Percentiles rank a stretch among this genome's conserved stretches.
phyloP scores from a whole-genome alignment of 139 green algal species.

The Picochlorum sp. region DNA sequence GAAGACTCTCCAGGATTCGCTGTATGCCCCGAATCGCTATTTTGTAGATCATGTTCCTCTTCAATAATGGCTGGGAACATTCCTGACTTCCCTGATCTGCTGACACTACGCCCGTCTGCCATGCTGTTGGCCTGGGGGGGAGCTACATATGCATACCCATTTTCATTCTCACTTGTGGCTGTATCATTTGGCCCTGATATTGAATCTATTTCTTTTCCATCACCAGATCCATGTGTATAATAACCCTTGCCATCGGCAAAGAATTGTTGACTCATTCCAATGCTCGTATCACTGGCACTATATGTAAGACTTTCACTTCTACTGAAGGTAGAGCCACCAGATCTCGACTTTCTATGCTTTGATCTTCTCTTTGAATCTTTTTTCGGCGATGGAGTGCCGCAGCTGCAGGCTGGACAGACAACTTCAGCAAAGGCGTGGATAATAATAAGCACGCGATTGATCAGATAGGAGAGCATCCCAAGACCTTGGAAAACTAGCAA shows the following conservation, averaged over 20 bases:
- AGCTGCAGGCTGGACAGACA: constrained; percentile 2
- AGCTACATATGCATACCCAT: neutral
- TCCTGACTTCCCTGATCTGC: neutral
- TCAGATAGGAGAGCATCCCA: constrained; percentile 1
- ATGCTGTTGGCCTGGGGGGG: neutral
- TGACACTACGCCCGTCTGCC: neutral
- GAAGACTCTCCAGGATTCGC: neutral
- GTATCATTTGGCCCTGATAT: neutral
- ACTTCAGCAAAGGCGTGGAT: constrained; percentile 10
- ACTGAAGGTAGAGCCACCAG: neutral
- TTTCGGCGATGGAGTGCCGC: neutral
- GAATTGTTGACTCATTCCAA: neutral
- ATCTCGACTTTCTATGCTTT: no score
- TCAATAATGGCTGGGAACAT: constrained; percentile 5
- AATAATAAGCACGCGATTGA: constrained; percentile 8
- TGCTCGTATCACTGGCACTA: neutral
- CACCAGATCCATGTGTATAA: neutral
- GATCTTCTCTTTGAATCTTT: neutral
- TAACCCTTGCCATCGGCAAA: neutral
- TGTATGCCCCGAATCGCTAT: neutral
- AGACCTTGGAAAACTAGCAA: constrained; percentile 1
- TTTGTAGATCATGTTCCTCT: neutral
- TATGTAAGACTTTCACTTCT: neutral
- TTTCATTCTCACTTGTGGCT: neutral
- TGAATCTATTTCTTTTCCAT: neutral